Evolutionary conservation across 2,329 filamentous ascomycete genomes (phyloP).

Genomic region (Botryotinia narcissicola): DNA sequence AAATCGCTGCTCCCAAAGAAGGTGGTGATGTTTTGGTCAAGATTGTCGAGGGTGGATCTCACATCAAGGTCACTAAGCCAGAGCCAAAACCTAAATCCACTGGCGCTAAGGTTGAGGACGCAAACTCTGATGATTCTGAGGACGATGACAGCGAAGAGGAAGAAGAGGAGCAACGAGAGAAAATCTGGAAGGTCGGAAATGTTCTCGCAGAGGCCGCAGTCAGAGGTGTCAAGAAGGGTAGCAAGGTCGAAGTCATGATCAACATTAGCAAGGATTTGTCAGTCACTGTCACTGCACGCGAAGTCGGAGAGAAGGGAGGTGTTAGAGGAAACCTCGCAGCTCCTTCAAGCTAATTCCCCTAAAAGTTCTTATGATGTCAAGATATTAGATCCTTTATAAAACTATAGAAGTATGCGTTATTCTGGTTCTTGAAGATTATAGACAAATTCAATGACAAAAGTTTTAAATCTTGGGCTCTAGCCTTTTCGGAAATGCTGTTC

Average conservation of each 20-base stretch:
- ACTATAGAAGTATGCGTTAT: slow-evolving; percentile 12
- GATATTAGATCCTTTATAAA: slow-evolving; percentile 14
- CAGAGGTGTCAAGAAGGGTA: slow-evolving; percentile 78
- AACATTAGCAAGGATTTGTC: slow-evolving; percentile 79
- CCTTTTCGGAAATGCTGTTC: background rate
- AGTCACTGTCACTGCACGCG: slow-evolving; percentile 76
- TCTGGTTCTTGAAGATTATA: background rate
- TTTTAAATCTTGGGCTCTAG: background rate
- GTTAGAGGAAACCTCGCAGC: slow-evolving; percentile 36
- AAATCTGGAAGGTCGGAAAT: slow-evolving; percentile 85
- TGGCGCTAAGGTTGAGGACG: slow-evolving; percentile 56
- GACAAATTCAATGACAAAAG: slow-evolving; percentile 10
- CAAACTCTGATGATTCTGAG: slow-evolving; percentile 54
- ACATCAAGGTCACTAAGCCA: slow-evolving; percentile 91
- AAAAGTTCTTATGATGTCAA: slow-evolving; percentile 7
- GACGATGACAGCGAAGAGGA: slow-evolving; percentile 69
- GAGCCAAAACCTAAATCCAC: slow-evolving; percentile 70
- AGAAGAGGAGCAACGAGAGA: slow-evolving; percentile 82
- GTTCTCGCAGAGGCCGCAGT: slow-evolving; percentile 83
- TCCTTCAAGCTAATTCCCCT: slow-evolving; percentile 34
- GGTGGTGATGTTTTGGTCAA: slow-evolving; percentile 87
- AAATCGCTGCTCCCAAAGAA: slow-evolving; percentile 71
- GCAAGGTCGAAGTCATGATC: slow-evolving; percentile 91
- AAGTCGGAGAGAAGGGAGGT: slow-evolving; percentile 60
- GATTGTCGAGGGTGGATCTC: slow-evolving; percentile 81